Percentiles rank a stretch among this genome's conserved stretches.
Conservation (phyloP, 768 basidiomycete species). For the Serendipita indica region DNA sequence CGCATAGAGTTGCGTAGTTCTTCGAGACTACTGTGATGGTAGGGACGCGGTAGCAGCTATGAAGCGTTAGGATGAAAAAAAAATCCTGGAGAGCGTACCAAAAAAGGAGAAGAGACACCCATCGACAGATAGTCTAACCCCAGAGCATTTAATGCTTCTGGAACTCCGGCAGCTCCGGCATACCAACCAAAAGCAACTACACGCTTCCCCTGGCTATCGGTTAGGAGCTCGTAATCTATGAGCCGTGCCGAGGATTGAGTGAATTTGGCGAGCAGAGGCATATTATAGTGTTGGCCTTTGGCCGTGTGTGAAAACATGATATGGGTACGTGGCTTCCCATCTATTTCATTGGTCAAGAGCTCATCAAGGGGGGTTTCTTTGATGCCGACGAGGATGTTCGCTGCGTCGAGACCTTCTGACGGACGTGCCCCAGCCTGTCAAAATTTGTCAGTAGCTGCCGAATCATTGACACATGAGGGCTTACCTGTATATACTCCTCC, state of each 20-base stretch:
- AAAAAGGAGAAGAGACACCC: slow-evolving; percentile 69
- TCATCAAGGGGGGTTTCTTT: slow-evolving; percentile 68
- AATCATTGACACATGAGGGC: not conserved
- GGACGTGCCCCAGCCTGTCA: slow-evolving; percentile 63
- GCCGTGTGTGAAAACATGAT: slow-evolving; percentile 88
- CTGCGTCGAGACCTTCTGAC: slow-evolving; percentile 37
- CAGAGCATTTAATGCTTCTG: slow-evolving; percentile 66
- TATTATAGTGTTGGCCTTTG: slow-evolving; percentile 80
- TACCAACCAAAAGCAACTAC: slow-evolving; percentile 87
- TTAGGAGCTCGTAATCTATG: slow-evolving; percentile 78
- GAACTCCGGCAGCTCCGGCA: slow-evolving; percentile 77
- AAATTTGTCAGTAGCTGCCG: not conserved
- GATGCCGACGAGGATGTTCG: slow-evolving; percentile 73
- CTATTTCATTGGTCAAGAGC: slow-evolving; percentile 22
- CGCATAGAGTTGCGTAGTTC: slow-evolving; percentile 41
- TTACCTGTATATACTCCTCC: slow-evolving; percentile 49
- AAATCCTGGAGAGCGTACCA: slow-evolving; percentile 32
- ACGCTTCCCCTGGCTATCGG: slow-evolving; percentile 45
- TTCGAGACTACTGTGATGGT: slow-evolving; percentile 46
- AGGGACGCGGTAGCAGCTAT: slow-evolving; percentile 67
- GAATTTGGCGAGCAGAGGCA: slow-evolving; percentile 56
- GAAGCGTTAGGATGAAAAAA: not conserved
- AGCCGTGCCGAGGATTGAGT: slow-evolving; percentile 31
- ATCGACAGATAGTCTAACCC: slow-evolving; percentile 65
- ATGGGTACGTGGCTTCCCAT: slow-evolving; percentile 42